phyloP scores from a whole-genome alignment of 2,329 filamentous ascomycete species.

The Sclerotinia trifoliorum region DNA sequence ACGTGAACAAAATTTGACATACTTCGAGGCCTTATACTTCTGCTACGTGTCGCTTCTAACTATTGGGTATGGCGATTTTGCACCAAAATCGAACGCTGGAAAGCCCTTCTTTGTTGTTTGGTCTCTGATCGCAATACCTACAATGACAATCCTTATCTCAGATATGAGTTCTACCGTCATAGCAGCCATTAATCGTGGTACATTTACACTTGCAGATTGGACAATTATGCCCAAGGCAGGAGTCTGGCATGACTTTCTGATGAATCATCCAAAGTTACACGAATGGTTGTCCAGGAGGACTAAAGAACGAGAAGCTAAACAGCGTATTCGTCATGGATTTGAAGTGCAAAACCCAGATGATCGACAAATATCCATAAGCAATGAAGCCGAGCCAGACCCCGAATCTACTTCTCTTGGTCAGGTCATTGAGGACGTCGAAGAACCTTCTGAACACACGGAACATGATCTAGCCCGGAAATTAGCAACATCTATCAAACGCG shows the following conservation, averaged over 20 bases:
- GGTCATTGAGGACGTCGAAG: conserved; percentile 41
- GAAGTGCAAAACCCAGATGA: conserved; percentile 40
- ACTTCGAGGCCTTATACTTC: conserved; percentile 68
- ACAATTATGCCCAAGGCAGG: conserved; percentile 63
- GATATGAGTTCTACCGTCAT: conserved; percentile 66
- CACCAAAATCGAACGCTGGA: conserved; percentile 62
- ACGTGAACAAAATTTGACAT: conserved; percentile 52
- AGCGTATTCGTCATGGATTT: conserved; percentile 43
- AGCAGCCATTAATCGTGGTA: conserved; percentile 59
- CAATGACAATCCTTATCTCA: conserved; percentile 66
- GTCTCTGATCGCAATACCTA: conserved; percentile 66
- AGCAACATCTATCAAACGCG: conserved; percentile 54
- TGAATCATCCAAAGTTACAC: conserved; percentile 47
- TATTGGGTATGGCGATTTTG: conserved; percentile 67
- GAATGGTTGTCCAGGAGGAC: conserved; percentile 43
- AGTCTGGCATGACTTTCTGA: conserved; percentile 52
- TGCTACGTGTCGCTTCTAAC: conserved; percentile 67
- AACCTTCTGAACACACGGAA: conserved; percentile 40
- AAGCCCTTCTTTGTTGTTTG: conserved; percentile 70
- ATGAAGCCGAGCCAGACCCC: conserved; percentile 3
- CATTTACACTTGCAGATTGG: conserved; percentile 60
- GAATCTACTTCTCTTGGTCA: conserved; percentile 14
- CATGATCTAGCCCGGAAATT: conserved; percentile 55
- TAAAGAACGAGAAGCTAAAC: conserved; percentile 43
- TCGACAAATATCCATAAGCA: conserved; percentile 25